Evolutionary conservation across 1,284 basidiomycete species (phyloP).

Genomic region (Taiwanofungus camphoratus): DNA sequence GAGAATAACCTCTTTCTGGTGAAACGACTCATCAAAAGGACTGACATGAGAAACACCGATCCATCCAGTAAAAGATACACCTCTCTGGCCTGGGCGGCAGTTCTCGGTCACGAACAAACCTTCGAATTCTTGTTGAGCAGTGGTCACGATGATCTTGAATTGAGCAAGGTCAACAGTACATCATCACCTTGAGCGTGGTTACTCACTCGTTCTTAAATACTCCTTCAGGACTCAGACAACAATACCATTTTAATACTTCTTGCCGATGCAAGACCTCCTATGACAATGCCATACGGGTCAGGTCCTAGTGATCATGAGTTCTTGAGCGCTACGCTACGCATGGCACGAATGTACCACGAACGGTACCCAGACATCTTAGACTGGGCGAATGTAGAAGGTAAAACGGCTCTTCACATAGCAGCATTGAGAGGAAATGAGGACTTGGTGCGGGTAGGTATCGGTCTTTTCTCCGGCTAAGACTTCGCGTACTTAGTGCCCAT

Average conservation of each 20-base stretch:
- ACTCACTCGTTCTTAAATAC: neutral
- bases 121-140: conserved; percentile 81
- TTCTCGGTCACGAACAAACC: conserved; percentile 80
- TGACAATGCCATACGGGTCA: conserved; percentile 41
- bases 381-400: conserved; percentile 85
- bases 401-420: conserved; percentile 86
- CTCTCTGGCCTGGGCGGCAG: conserved; percentile 84
- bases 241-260: conserved; percentile 88
- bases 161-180: conserved; percentile 65
- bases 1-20: conserved; percentile 92
- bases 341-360: conserved; percentile 78
- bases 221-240: conserved; percentile 73
- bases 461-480: conserved; percentile 5
- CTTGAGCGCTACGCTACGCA: conserved; percentile 66
- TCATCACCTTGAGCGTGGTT: neutral
- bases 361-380: conserved; percentile 81
- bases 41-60: conserved; percentile 87
- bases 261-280: conserved; percentile 64
- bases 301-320: conserved; percentile 50
- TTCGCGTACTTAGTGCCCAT: conserved; percentile 13
- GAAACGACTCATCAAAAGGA: conserved; percentile 72
- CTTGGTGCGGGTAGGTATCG: conserved; percentile 66
- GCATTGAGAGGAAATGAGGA: conserved; percentile 86
- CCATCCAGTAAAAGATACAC: conserved; percentile 69
- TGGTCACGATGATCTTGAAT: conserved; percentile 87